phyloP scores from a whole-genome alignment of 2,329 filamentous ascomycete genomes.

The Chaetomium strumarium region DNA sequence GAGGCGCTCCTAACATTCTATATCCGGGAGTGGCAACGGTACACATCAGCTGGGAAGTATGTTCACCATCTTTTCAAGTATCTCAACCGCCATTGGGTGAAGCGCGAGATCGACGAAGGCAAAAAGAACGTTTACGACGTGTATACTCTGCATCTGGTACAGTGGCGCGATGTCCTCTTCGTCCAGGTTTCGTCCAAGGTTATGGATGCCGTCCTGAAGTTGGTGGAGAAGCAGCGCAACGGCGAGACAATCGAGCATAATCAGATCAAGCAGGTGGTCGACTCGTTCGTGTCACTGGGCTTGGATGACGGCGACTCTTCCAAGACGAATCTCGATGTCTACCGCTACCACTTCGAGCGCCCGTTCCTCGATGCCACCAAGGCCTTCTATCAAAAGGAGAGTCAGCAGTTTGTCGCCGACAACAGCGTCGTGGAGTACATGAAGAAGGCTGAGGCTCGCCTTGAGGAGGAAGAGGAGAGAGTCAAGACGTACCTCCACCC shows the following conservation, averaged over 20 bases:
- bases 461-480: slow-evolving; percentile 90
- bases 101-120: slow-evolving; percentile 96
- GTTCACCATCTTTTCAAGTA: slow-evolving; percentile 97
- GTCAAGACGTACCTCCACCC: slow-evolving; percentile 86
- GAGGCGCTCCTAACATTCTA: slow-evolving; percentile 89
- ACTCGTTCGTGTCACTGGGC: slow-evolving; percentile 92
- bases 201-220: slow-evolving; percentile 89
- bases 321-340: slow-evolving; percentile 93
- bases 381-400: slow-evolving; percentile 85
- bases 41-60: slow-evolving; percentile 93
- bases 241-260: slow-evolving; percentile 96
- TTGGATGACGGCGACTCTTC: slow-evolving; percentile 88
- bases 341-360: slow-evolving; percentile 84
- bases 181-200: slow-evolving; percentile 76
- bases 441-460: slow-evolving; percentile 91
- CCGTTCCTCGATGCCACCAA: slow-evolving; percentile 84
- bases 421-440: slow-evolving; percentile 99
- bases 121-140: slow-evolving; percentile 99
- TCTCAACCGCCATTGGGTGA: slow-evolving; percentile 97
- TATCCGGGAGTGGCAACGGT: slow-evolving; percentile 93
- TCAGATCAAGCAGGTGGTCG: slow-evolving; percentile 94
- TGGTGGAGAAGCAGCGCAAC: slow-evolving; percentile 94
- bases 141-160: slow-evolving; percentile 91
- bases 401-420: slow-evolving; percentile 87
- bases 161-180: slow-evolving; percentile 92